phyloP scores from a whole-genome alignment of 257 asterid species.

The Craterostigma plantagineum region DNA sequence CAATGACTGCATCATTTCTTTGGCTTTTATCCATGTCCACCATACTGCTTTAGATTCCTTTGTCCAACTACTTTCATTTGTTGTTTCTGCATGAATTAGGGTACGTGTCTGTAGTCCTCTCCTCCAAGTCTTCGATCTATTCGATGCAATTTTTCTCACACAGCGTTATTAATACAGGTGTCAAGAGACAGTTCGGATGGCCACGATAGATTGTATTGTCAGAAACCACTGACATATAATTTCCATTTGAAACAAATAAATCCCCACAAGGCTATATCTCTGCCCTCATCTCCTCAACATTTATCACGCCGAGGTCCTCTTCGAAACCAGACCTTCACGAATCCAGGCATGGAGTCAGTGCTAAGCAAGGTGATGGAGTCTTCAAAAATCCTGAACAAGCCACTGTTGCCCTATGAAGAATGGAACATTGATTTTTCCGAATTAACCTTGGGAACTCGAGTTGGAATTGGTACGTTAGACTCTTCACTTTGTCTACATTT shows the following conservation, averaged over 20 bases:
- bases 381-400: conserved; percentile 53
- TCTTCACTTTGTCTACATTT: conserved; percentile 1
- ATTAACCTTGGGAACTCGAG: conserved; percentile 62
- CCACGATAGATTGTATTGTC: conserved; percentile 29
- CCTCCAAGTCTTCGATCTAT: no score
- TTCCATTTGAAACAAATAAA: conserved; percentile 27
- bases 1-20: no score
- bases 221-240: conserved; percentile 23
- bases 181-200: conserved; percentile 38
- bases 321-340: conserved; percentile 21
- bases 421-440: conserved; percentile 89
- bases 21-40: no score
- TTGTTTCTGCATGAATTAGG: no score
- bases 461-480: conserved; percentile 65
- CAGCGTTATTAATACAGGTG: conserved; percentile 23
- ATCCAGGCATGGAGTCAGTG: conserved; percentile 38
- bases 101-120: no score
- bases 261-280: conserved; percentile 54
- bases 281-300: conserved; percentile 80
- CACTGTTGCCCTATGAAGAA: conserved; percentile 61
- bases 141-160: not conserved
- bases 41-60: no score
- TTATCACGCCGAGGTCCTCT: conserved; percentile 27
- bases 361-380: conserved; percentile 53
- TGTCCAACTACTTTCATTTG: no score